A percentile compares a stretch with the other conserved stretches of the same genome.
These are phyloP conservation scores for Sporothrix curviconia DNA, from an alignment of 2,329 filamentous ascomycete species.

Conservation along the genomic window DNA sequence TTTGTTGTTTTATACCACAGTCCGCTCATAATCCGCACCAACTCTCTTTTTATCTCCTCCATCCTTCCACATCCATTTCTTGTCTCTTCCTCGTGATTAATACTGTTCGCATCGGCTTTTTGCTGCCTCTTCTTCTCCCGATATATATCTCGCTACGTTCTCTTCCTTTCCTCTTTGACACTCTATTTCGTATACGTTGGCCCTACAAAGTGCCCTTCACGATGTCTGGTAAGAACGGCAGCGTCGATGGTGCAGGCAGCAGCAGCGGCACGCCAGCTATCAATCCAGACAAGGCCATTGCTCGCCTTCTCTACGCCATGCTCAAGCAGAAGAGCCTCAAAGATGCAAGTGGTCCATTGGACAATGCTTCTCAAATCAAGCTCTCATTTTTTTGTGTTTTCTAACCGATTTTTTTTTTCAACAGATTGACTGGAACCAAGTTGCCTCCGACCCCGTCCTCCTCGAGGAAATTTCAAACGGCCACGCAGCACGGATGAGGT, in stretches of 20 bases:
- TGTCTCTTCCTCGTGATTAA: too few relatives aligned
- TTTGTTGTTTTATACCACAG: neutral
- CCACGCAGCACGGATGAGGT: slow-evolving; percentile 56
- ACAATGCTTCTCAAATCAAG: neutral
- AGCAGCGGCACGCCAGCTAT: neutral
- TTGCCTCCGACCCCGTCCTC: slow-evolving; percentile 49
- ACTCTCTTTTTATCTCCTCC: too few relatives aligned
- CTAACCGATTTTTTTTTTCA: neutral
- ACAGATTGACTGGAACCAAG: slow-evolving; percentile 54
- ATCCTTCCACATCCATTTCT: too few relatives aligned
- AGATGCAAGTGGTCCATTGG: slow-evolving; percentile 48
- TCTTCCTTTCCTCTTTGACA: neutral
- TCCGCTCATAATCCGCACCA: too few relatives aligned
- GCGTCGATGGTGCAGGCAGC: neutral
- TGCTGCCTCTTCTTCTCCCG: too few relatives aligned
- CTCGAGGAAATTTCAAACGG: slow-evolving; percentile 51
- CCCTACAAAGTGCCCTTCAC: too few relatives aligned
- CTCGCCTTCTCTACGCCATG: slow-evolving; percentile 53
- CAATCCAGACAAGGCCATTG: slow-evolving; percentile 51
- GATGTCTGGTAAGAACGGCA: neutral
- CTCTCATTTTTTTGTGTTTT: neutral
- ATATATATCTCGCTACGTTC: too few relatives aligned
- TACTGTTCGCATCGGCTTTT: too few relatives aligned
- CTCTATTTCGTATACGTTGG: too few relatives aligned
- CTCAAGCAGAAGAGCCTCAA: slow-evolving; percentile 54